phyloP scores from a whole-genome alignment of 192 early-diverging fungal species.

The Piromyces finnis region DNA sequence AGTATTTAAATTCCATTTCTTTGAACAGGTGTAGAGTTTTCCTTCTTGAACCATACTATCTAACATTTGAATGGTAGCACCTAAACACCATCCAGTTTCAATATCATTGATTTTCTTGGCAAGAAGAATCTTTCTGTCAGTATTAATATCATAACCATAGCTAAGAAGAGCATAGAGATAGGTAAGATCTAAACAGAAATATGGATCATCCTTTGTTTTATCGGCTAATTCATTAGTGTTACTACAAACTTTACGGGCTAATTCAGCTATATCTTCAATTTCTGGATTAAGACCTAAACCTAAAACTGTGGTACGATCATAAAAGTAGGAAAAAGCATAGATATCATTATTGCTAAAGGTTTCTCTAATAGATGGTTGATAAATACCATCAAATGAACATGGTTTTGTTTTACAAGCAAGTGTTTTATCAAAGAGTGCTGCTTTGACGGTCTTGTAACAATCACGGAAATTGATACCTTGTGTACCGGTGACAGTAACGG shows the following conservation, averaged over 20 bases:
- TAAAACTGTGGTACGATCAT: constrained; percentile 62
- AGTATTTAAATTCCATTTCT: not conserved
- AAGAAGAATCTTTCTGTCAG: constrained; percentile 46
- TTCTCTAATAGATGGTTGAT: constrained; percentile 58
- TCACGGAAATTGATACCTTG: constrained; percentile 24
- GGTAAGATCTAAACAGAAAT: constrained; percentile 80
- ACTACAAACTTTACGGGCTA: constrained; percentile 28
- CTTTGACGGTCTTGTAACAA: constrained; percentile 22
- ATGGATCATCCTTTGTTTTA: constrained; percentile 17
- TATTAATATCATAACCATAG: constrained; percentile 66
- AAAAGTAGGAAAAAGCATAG: constrained; percentile 93
- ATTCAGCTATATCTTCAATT: constrained; percentile 19
- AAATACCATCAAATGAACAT: constrained; percentile 84
- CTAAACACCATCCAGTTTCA: constrained; percentile 94
- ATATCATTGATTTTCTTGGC: constrained; percentile 82
- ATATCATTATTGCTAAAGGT: constrained; percentile 56
- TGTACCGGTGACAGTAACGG: constrained; percentile 35
- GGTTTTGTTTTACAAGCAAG: constrained; percentile 31
- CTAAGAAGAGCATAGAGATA: constrained; percentile 72
- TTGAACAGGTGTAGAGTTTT: not conserved
- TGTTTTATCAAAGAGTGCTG: constrained; percentile 53
- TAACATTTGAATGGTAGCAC: constrained; percentile 71
- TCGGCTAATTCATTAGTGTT: constrained; percentile 8
- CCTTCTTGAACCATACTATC: constrained; percentile 18
- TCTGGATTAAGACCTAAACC: constrained; percentile 19